Evolutionary conservation across 1,139 yeast genomes (phyloP), one percentile per base, ranked within the genome.

Genomic region (Suhomyces anneliseae): DNA sequence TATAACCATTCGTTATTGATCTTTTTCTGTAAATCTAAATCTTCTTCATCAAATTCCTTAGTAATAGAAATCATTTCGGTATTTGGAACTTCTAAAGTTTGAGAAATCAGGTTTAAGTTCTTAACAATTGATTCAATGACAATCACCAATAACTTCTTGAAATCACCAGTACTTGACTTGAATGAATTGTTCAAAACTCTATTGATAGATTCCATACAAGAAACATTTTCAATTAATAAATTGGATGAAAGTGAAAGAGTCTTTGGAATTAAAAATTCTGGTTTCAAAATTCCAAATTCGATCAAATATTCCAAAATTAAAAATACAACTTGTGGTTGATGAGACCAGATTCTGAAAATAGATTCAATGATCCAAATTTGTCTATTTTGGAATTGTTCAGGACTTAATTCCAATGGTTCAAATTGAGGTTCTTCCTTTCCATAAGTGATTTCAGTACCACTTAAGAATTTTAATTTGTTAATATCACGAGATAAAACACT

Each of bases 311-410:
- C 90, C 56, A 87, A 71, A 14, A 89, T 82, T 55, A 89, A 73
- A 54, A 81, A 85, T 2, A 90, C 92, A 48, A 87, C 87, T 65
- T 90, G 88, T 0, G 96, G 93, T 58, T 87, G 90, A 51, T 81
- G 81, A 45, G 81, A 76, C 97, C 97, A 90, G 58, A 85, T 82
- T 52, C 88, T 74, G 53, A 89, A 69, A 9, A 87, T 82, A 2
- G 90, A 78, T 45, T 84, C 85, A 43, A 88, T 76, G 27, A 84
- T 75, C 79, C 69, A 65, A 37, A 61, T 61, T 60, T 74, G 74
- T 43, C 72, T 61, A 36, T 60, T 54, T 12, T 58, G 58, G 27
- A 62, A 55, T 31, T 62, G 62, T 32, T 67, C 70, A 6, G 60
- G 74, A 9, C 79, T 61, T 26, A 83, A 64, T 26, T 75, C 74